Base-by-base conservation (phyloP, 2,329 filamentous ascomycete species). In the Colletotrichum somersetense region DNA sequence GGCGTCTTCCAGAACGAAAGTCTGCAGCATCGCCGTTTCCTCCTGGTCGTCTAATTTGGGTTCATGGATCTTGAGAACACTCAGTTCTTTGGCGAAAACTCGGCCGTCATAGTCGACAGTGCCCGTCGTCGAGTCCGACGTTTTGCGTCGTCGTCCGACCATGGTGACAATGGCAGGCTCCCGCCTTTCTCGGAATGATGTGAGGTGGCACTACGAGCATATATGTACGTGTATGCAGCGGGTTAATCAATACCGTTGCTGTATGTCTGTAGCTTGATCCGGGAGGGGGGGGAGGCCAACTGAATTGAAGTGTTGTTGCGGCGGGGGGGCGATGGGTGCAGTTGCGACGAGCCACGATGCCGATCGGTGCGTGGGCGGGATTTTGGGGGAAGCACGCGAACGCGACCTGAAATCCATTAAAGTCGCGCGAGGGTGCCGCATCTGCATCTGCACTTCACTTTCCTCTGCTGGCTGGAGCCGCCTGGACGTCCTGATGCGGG, bases 71-170 rank as follows among this genome's bases (percentile, higher is more conserved):
- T 82, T 83, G 11, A 86, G 78, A 1, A 86, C 69, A 1, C 77
- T 73, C 5, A 74, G 72, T 69, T 85, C 83, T 42, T 77, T 78
- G 33, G 76, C 73, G 71, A 80, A 83, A 46, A 72, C 74, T 52
- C 77, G 77, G 10, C 71, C 78, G 57, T 77, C 67, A 38, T 83
- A 77, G 70, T 86, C 81, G 67, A 83, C 75, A 1, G 83, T 84
- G 56, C 83, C 83, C 55, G 83, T 82, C 42, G 83, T 86, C 30
- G 86, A 86, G 63, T 81, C 80, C 42, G 86, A 87, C 40, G 78
- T 78, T 56, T 81, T 81, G 42, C 86, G 83, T 71, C 73, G 79
- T 70, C 82, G 83, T 72, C 81, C 79, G 82, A 85, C 86, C 76
- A 71, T 71, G 7, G 56, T 64, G 50, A 23, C 55, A 57, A 40